Conservation (phyloP, 495 filamentous ascomycete genomes). For the Penicillium odoratum region DNA sequence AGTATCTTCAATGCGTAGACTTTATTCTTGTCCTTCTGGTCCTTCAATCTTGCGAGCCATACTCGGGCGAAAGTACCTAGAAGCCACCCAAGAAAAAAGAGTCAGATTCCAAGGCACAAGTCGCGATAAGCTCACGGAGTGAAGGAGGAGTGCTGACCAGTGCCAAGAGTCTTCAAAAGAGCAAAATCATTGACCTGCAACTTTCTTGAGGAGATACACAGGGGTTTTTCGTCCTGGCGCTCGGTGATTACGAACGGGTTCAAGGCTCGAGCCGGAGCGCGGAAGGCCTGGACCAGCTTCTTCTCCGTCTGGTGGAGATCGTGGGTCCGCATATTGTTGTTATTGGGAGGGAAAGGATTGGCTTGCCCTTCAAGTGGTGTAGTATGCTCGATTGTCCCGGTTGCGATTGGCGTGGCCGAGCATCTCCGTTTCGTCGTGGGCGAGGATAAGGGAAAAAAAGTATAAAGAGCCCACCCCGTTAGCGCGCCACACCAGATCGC, state of each 20-base stretch:
- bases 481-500: conserved; percentile 32
- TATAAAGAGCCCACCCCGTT: conserved; percentile 23
- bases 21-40: conserved; percentile 59
- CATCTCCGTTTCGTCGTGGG: conserved; percentile 30
- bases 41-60: conserved; percentile 74
- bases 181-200: conserved; percentile 73
- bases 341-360: conserved; percentile 23
- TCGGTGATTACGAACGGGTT: conserved; percentile 55
- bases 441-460: conserved; percentile 17
- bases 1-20: conserved; percentile 94
- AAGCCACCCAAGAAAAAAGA: conserved; percentile 18
- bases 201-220: conserved; percentile 55
- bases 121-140: conserved; percentile 9
- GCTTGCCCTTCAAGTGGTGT: conserved; percentile 38
- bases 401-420: conserved; percentile 43
- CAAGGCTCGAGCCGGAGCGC: conserved; percentile 46
- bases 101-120: conserved; percentile 38
- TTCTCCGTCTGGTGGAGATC: conserved; percentile 52
- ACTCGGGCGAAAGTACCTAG: conserved; percentile 94
- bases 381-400: conserved; percentile 44
- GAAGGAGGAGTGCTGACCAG: conserved; percentile 53
- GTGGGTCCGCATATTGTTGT: conserved; percentile 37
- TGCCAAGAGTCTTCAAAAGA: conserved; percentile 86
- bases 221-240: conserved; percentile 55
- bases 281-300: conserved; percentile 44